Evolutionary conservation across 169 alveolate genomes (phyloP).

Genomic region (Cryptosporidium sp.): DNA sequence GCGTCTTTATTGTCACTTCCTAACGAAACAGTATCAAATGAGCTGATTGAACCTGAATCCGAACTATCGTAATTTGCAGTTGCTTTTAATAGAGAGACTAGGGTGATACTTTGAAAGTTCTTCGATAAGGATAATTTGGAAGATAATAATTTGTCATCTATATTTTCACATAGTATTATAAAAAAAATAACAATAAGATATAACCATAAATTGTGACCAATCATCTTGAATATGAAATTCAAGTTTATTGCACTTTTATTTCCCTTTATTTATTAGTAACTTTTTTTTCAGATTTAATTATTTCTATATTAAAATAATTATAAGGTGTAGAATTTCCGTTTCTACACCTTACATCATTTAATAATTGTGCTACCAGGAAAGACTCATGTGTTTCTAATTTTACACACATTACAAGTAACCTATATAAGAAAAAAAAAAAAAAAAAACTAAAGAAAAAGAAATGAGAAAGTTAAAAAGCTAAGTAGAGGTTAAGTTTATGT

Average conservation of each 20-base stretch:
- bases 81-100: background rate
- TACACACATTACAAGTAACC: background rate
- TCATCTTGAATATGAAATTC: background rate
- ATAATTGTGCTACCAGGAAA: background rate
- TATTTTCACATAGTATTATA: no score
- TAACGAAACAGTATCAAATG: background rate
- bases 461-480: background rate
- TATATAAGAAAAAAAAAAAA: no score
- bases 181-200: no score
- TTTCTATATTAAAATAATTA: no score
- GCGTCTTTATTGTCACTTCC: background rate
- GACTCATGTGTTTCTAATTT: background rate
- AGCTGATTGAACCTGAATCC: background rate
- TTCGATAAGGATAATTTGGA: background rate
- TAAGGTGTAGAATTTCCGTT: no score
- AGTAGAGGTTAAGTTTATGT: no score
- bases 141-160: no score
- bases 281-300: background rate
- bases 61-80: background rate
- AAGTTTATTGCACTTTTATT: no score
- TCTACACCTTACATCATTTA: background rate
- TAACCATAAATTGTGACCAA: background rate
- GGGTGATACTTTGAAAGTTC: background rate
- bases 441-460: no score
- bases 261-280: background rate